Evolutionary conservation across 768 basidiomycete species (phyloP), one percentile per base, ranked within the genome.

Genomic region (Baorangia bicolor): DNA sequence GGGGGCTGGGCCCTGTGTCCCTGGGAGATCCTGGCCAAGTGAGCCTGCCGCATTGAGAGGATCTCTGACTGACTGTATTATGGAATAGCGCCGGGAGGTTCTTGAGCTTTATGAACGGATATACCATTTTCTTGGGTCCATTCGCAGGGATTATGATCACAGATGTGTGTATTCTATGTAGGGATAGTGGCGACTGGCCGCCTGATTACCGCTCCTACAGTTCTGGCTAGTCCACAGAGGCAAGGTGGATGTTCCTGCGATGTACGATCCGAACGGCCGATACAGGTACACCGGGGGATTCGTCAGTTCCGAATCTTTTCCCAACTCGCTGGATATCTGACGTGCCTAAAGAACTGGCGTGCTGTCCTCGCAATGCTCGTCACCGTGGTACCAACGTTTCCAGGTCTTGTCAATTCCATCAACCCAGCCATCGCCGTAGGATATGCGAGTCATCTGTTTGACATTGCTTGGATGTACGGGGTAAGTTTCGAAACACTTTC

Each of bases 1-100:
- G 90, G 90, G 3, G 90, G 90, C 1, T 95, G 93, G 92, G 84
- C 80, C 0, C 70, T 92, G n/a, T 85, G 83, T 58, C 91, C 92
- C 4, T 95, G 92, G 93, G 84, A 92, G 71, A 92, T 95, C 51
- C 75, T 94, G 31, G 77, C 77, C 4, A 78, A 75, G 68, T 68
- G 28, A 37, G 60, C 18, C 51, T 33, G 6, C 16, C 27, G 16
- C 30, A 9, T 27, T 1, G 33, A 42, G 18, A 5, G 6, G 3
- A 33, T 35, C 4, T 8, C 10, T 23, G 30, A 34, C 25, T 55
- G 35, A 59, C 21, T 27, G 7, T 47, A 20, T 37, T 14, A 25
- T 20, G 43, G 11, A 60, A 51, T 28, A 69, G 68, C 23, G 90
- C 87, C 0, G 75, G 82, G 31, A 83, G 83, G 1, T 92, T 92